These are phyloP conservation scores for Dissophora ornata DNA, from an alignment of 192 early-diverging fungal species.

Conservation along the genomic window DNA sequence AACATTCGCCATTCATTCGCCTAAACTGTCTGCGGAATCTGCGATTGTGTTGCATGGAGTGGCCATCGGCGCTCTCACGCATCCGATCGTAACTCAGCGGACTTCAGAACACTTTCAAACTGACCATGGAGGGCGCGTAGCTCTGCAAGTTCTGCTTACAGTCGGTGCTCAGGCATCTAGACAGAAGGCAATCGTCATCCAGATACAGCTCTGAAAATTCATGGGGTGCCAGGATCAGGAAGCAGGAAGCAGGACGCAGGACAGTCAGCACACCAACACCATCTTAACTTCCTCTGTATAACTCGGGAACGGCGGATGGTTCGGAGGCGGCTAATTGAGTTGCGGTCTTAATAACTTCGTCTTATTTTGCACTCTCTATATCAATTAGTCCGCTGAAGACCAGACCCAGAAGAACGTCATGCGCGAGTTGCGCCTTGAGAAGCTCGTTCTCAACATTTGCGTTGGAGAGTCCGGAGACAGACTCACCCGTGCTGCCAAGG, in stretches of 20 bases:
- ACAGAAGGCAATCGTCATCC: too few species aligned
- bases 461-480: conserved; percentile 99
- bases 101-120: too few species aligned
- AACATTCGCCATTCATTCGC: too few species aligned
- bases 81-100: too few species aligned
- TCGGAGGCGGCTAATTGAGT: conserved; percentile 50
- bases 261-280: not conserved
- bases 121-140: too few species aligned
- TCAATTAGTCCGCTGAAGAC: conserved; percentile 69
- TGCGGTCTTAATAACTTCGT: conserved; percentile 50
- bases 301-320: conserved; percentile 21
- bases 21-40: too few species aligned
- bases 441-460: conserved; percentile 99
- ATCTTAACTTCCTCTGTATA: conserved; percentile 11
- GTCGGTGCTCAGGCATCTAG: too few species aligned
- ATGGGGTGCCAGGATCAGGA: conserved; percentile 12
- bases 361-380: conserved; percentile 53
- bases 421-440: conserved; percentile 98
- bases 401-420: conserved; percentile 90
- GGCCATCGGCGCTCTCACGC: too few species aligned
- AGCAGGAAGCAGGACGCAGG: not conserved
- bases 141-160: too few species aligned
- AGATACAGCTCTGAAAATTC: too few species aligned
- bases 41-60: too few species aligned
- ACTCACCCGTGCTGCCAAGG: conserved; percentile 99